Evolutionary conservation across 345 rosid genomes (phyloP), one percentile per base, ranked within the genome.

Genomic region (Eucalyptus pauciflora): DNA sequence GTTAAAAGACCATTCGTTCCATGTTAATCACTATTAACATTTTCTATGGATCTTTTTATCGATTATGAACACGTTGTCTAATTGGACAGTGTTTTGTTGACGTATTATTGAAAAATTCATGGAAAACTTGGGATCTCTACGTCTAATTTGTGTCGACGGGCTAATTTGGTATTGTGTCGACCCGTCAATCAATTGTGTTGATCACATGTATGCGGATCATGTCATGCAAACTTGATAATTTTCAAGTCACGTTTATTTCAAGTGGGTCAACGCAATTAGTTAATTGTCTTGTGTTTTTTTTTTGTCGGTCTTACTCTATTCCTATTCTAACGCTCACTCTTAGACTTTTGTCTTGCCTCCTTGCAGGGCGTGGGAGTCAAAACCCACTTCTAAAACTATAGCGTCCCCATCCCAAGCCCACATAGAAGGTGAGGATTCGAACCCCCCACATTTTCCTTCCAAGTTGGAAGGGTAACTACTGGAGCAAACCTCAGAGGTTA

Each of bases 21-120:
- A 64, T n/a, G 37, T 4, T 7, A n/a, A 0, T n/a, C 69, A n/a
- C 10, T 64, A 14, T 0, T 7, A 3, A 13, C 29, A 12, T 27
- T 13, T 62, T 62, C 7, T 6, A 12, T 13, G 3, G 69, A 56
- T 56, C 13, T 56, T 56, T 56, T 62, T 62, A 27, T 62, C 0
- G 15, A 62, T 13, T 20, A 11, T 37, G 27, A 76, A 37, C 43
- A 18, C 5, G 45, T 69, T 33, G 18, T 69, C 0, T 33, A 11
- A 69, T 69, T 33, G 10, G 4, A 33, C 41, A 2, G 20, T 69
- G 24, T 33, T 33, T 5, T 5, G 25, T 33, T 5, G 7, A 5
- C 2, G 1, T 41, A 5, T 9, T 17, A 69, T 33, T 1, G 24
- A 10, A 33, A 33, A 56, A 2, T 1, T 24, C 24, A n/a, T 13